Evolutionary conservation across 768 basidiomycete genomes (phyloP).

Genomic region (Dioszegia aurantiaca): DNA sequence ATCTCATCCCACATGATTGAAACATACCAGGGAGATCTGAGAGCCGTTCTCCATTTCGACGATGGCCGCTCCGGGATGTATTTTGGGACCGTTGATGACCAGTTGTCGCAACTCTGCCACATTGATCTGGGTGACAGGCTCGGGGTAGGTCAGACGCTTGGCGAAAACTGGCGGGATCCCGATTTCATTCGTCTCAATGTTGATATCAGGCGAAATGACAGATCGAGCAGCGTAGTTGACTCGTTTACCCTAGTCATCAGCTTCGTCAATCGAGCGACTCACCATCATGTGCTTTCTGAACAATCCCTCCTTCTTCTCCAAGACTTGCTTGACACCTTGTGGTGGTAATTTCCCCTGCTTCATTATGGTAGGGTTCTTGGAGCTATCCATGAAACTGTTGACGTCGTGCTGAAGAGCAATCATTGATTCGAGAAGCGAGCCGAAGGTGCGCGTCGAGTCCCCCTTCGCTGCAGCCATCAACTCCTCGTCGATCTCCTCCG

Average conservation of each 20-base stretch:
- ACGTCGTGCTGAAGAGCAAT: constrained; percentile 91
- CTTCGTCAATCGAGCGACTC: constrained; percentile 31
- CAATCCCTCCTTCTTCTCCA: constrained; percentile 98
- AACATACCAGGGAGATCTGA: constrained; percentile 71
- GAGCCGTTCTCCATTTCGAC: constrained; percentile 94
- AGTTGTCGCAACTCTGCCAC: constrained; percentile 80
- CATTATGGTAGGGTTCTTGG: constrained; percentile 83
- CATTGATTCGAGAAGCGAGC: constrained; percentile 70
- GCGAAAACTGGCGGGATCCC: constrained; percentile 98
- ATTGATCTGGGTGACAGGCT: constrained; percentile 90
- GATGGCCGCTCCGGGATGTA: constrained; percentile 87
- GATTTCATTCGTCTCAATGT: constrained; percentile 98
- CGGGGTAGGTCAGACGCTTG: constrained; percentile 91
- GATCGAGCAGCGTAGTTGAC: constrained; percentile 99
- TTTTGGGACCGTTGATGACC: constrained; percentile 84
- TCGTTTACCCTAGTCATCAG: constrained; percentile 78
- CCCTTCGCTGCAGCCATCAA: constrained; percentile 63
- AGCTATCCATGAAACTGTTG: constrained; percentile 95
- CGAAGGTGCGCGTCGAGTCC: constrained; percentile 58
- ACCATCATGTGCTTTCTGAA: constrained; percentile 99
- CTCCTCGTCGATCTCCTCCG: constrained; percentile 27
- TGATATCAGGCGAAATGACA: constrained; percentile 99
- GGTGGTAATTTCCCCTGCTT: constrained; percentile 87
- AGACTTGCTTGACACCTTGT: constrained; percentile 86
- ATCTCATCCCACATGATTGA: neutral